A percentile compares a stretch with the other conserved stretches of the same genome.
Conservation (phyloP, 192 early-diverging fungal genomes). For the Coemansia javaensis region DNA sequence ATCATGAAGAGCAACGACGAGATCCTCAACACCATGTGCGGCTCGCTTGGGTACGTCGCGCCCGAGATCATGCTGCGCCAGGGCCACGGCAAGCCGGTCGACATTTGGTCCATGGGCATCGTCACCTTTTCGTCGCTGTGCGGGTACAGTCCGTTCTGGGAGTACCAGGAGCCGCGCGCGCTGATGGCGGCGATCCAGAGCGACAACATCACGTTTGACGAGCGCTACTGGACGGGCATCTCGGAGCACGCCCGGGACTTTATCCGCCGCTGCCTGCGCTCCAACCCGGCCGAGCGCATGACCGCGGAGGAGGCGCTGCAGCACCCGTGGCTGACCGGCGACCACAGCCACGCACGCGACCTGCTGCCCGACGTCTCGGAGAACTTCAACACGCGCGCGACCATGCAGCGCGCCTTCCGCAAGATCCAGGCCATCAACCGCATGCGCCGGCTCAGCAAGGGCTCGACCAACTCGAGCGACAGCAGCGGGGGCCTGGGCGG, state of each 20-base stretch:
- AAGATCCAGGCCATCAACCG: constrained; percentile 51
- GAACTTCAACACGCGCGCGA: constrained; percentile 53
- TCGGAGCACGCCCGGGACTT: constrained; percentile 74
- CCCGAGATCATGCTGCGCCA: constrained; percentile 80
- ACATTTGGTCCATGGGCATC: constrained; percentile 92
- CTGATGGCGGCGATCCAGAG: constrained; percentile 58
- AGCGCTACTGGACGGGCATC: constrained; percentile 75
- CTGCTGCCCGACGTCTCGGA: constrained; percentile 77
- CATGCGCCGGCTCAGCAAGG: constrained; percentile 30
- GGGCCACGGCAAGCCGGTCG: constrained; percentile 85
- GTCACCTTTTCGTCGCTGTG: constrained; percentile 86
- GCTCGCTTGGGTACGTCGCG: constrained; percentile 80
- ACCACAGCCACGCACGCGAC: constrained; percentile 63
- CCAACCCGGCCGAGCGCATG: constrained; percentile 68
- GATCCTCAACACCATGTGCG: constrained; percentile 75
- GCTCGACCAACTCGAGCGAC: background rate
- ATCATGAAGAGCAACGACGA: constrained; percentile 59
- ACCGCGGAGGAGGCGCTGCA: constrained; percentile 75
- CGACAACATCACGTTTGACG: constrained; percentile 66
- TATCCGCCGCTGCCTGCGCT: constrained; percentile 60
- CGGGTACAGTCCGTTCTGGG: constrained; percentile 72
- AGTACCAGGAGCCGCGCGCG: constrained; percentile 56
- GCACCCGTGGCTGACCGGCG: constrained; percentile 78
- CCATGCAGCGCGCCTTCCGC: constrained; percentile 46
- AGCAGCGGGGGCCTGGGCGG: constrained; percentile 10